These are phyloP conservation scores for Tulasnella sp. DNA, from an alignment of 768 basidiomycete genomes.

Conservation along the genomic window DNA sequence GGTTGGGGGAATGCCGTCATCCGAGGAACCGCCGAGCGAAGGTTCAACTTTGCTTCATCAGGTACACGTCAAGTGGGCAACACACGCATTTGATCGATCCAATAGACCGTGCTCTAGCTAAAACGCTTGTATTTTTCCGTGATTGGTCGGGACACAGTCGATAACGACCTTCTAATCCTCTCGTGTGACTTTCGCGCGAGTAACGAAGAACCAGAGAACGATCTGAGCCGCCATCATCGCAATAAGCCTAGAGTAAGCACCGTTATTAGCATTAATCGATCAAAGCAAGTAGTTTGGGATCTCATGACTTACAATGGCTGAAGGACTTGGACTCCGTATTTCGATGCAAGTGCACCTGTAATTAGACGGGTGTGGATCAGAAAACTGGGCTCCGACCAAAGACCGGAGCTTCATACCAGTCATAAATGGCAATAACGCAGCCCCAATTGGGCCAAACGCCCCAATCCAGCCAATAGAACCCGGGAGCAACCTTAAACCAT, in stretches of 20 bases:
- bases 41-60: background rate
- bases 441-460: conserved; percentile 29
- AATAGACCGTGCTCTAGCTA: background rate
- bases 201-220: conserved; percentile 44
- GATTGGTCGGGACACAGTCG: background rate
- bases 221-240: conserved; percentile 59
- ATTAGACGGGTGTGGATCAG: background rate
- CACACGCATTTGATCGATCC: background rate
- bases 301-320: conserved; percentile 53
- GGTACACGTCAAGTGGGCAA: background rate
- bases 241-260: conserved; percentile 44
- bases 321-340: conserved; percentile 55
- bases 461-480: conserved; percentile 37
- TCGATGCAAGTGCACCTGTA: conserved; percentile 49
- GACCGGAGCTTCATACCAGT: conserved; percentile 6
- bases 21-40: background rate
- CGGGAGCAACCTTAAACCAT: background rate
- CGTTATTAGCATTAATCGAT: background rate
- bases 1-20: background rate
- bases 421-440: conserved; percentile 64
- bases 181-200: background rate
- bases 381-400: background rate
- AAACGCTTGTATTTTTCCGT: background rate
- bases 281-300: background rate
- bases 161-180: background rate